phyloP scores from a whole-genome alignment of 2,329 filamentous ascomycete genomes.

The Dendryphion nanum region DNA sequence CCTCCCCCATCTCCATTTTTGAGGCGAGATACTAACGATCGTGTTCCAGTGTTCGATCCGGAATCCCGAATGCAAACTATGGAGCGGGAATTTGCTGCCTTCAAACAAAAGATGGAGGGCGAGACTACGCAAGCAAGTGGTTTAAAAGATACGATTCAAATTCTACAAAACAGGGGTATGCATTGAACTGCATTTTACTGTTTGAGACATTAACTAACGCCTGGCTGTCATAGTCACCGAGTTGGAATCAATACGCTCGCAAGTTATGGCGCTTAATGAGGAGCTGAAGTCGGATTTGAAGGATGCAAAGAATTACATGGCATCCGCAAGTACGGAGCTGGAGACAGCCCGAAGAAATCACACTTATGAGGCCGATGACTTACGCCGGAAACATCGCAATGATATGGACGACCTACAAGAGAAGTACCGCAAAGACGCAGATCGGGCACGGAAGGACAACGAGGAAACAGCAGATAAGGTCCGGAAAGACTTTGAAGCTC shows the following conservation, averaged over 20 bases:
- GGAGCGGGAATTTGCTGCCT: conserved; percentile 67
- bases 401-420: conserved; percentile 56
- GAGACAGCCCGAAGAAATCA: conserved; percentile 54
- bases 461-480: conserved; percentile 45
- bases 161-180: conserved; percentile 74
- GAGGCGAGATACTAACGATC: conserved; percentile 71
- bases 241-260: conserved; percentile 53
- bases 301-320: conserved; percentile 54
- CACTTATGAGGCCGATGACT: conserved; percentile 52
- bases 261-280: conserved; percentile 53
- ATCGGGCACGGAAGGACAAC: conserved; percentile 54
- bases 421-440: conserved; percentile 56
- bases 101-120: conserved; percentile 71
- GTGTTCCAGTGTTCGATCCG: conserved; percentile 72
- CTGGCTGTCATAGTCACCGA: conserved; percentile 53
- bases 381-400: conserved; percentile 54
- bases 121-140: conserved; percentile 66
- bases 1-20: conserved; percentile 55
- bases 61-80: conserved; percentile 73
- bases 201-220: conserved; percentile 9
- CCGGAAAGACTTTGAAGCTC: conserved; percentile 47
- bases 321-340: conserved; percentile 48
- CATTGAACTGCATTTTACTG: conserved; percentile 8
- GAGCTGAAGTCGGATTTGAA: conserved; percentile 68
- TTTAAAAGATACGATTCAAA: conserved; percentile 70